Percentiles rank a stretch among this genome's conserved stretches.
Evolutionary conservation across 805 yeast genomes (phyloP).

Genomic region (Kuraishia hungarica): DNA sequence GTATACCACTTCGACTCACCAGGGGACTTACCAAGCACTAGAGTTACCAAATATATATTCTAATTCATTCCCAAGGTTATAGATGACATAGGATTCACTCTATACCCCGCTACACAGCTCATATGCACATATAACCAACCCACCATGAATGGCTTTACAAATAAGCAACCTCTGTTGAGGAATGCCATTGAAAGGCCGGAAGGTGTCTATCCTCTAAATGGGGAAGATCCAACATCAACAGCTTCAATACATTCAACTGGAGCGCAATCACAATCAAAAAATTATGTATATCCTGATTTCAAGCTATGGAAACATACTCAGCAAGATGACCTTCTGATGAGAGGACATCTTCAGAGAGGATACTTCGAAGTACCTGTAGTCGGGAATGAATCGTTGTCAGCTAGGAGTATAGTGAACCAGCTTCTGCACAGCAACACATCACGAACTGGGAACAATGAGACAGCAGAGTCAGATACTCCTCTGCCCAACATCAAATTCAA

Average conservation of each 20-base stretch:
- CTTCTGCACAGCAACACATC: slow-evolving; percentile 13
- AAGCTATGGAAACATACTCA: slow-evolving; percentile 58
- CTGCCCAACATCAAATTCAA: slow-evolving; percentile 17
- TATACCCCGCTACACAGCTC: background rate
- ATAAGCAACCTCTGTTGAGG: background rate
- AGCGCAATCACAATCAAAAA: background rate
- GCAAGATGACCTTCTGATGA: slow-evolving; percentile 45
- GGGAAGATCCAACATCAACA: slow-evolving; percentile 2
- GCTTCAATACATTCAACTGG: background rate
- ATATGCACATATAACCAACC: background rate
- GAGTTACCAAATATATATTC: background rate
- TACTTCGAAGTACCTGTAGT: slow-evolving; percentile 56
- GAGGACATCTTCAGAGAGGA: slow-evolving; percentile 60
- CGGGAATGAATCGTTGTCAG: slow-evolving; percentile 61
- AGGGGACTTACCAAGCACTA: too few species aligned
- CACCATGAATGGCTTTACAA: background rate
- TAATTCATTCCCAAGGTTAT: too few species aligned
- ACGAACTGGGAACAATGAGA: background rate
- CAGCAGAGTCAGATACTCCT: background rate
- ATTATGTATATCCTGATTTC: slow-evolving; percentile 53
- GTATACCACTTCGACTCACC: too few species aligned
- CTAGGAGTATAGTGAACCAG: slow-evolving; percentile 45
- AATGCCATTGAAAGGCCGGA: slow-evolving; percentile 1
- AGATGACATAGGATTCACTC: background rate
- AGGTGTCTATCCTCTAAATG: slow-evolving; percentile 6